phyloP scores from a whole-genome alignment of 2,329 filamentous ascomycete genomes.

The Rutstroemia sp. region DNA sequence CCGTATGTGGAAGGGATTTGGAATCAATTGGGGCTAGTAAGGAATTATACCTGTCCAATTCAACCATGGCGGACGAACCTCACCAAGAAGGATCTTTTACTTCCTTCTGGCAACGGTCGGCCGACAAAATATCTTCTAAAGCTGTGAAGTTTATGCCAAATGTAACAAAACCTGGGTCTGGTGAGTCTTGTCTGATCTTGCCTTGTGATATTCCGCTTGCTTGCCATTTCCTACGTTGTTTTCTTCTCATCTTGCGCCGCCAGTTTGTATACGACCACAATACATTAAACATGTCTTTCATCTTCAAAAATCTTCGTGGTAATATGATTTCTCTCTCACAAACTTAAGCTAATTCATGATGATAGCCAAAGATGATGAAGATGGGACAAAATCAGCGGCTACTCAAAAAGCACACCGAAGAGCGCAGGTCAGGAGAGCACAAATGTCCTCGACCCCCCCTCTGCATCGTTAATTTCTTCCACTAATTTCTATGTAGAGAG shows the following conservation, averaged over 20 bases:
- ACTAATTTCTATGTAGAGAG: constrained; percentile 15
- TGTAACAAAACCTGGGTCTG: not conserved
- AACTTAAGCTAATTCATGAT: not conserved
- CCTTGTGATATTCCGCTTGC: too few species aligned
- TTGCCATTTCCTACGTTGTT: not conserved
- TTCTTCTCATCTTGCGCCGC: not conserved
- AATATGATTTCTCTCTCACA: not conserved
- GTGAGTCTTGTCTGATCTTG: not conserved
- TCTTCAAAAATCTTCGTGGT: not conserved
- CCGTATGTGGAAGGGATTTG: not conserved
- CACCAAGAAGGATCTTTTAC: constrained; percentile 3
- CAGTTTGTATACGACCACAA: too few species aligned
- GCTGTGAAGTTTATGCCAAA: constrained; percentile 11
- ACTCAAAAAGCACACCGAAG: constrained; percentile 23
- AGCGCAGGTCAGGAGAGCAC: constrained; percentile 27
- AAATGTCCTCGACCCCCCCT: constrained; percentile 17
- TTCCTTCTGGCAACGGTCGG: constrained; percentile 11
- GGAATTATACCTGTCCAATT: not conserved
- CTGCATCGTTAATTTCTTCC: not conserved
- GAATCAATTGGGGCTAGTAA: not conserved
- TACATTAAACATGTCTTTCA: not conserved
- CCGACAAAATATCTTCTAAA: constrained; percentile 9
- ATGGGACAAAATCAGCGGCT: constrained; percentile 9
- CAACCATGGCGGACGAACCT: not conserved
- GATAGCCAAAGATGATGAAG: constrained; percentile 7